Conservation (phyloP, 2,329 filamentous ascomycete species). For the Neonectria ditissima region DNA sequence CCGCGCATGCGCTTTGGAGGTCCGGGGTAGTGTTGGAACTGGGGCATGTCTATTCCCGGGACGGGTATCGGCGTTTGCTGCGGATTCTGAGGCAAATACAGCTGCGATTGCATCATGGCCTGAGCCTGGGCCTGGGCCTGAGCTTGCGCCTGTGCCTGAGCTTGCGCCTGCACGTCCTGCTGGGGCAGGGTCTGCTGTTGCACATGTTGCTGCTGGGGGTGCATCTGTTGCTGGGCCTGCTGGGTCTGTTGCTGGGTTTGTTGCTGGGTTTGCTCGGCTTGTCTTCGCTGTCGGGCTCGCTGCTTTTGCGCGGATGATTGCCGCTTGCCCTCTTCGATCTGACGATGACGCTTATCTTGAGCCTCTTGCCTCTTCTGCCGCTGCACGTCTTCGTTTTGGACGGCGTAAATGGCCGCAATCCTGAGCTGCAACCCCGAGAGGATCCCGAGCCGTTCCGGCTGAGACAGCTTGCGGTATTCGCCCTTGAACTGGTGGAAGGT, state of each 20-base stretch:
- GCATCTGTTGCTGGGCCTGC: slow-evolving; percentile 41
- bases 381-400: slow-evolving; percentile 59
- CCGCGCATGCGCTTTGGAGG: slow-evolving; percentile 48
- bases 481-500: slow-evolving; percentile 58
- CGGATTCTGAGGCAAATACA: slow-evolving; percentile 45
- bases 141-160: slow-evolving; percentile 36
- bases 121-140: slow-evolving; percentile 37
- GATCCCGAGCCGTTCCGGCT: slow-evolving; percentile 53
- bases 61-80: slow-evolving; percentile 44
- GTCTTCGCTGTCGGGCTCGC: slow-evolving; percentile 42
- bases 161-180: slow-evolving; percentile 34
- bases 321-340: slow-evolving; percentile 51
- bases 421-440: slow-evolving; percentile 56
- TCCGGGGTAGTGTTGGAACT: slow-evolving; percentile 47
- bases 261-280: slow-evolving; percentile 44
- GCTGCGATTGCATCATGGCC: slow-evolving; percentile 45
- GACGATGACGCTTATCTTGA: slow-evolving; percentile 53
- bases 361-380: slow-evolving; percentile 54
- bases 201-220: slow-evolving; percentile 34
- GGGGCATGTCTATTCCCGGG: slow-evolving; percentile 44
- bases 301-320: slow-evolving; percentile 43
- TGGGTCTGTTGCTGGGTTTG: slow-evolving; percentile 38
- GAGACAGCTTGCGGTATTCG: slow-evolving; percentile 58
- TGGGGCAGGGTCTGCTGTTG: slow-evolving; percentile 44
- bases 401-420: slow-evolving; percentile 58